phyloP scores from a whole-genome alignment of 345 rosid species.

The Xanthoceras sorbifolium region DNA sequence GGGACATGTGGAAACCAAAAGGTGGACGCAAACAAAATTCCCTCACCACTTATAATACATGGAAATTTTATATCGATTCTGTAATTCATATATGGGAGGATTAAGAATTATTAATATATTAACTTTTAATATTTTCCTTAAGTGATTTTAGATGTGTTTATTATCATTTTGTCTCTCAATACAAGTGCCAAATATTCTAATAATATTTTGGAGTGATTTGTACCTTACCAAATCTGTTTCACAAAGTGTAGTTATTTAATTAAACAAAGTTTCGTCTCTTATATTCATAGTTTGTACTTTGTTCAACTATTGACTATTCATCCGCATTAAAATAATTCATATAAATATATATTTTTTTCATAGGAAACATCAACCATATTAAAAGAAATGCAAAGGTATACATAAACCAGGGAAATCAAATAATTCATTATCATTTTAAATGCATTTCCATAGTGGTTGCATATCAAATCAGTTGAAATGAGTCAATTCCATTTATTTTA shows the following conservation, averaged over 20 bases:
- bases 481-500: background rate
- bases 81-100: background rate
- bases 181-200: background rate
- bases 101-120: background rate
- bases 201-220: background rate
- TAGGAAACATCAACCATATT: background rate
- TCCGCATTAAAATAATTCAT: background rate
- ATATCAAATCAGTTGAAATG: background rate
- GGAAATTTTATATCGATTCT: background rate
- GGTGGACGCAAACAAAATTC: background rate
- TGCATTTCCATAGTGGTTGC: background rate
- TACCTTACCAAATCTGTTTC: background rate
- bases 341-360: too few relatives aligned
- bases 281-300: background rate
- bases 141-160: background rate
- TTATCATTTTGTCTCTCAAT: background rate
- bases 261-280: background rate
- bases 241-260: background rate
- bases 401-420: background rate
- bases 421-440: background rate
- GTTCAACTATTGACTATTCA: background rate
- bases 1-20: slow-evolving; percentile 2
- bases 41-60: background rate
- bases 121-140: background rate
- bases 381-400: background rate